phyloP scores from a whole-genome alignment of 441 rosid genomes.

The Gossypium gossypioides region DNA sequence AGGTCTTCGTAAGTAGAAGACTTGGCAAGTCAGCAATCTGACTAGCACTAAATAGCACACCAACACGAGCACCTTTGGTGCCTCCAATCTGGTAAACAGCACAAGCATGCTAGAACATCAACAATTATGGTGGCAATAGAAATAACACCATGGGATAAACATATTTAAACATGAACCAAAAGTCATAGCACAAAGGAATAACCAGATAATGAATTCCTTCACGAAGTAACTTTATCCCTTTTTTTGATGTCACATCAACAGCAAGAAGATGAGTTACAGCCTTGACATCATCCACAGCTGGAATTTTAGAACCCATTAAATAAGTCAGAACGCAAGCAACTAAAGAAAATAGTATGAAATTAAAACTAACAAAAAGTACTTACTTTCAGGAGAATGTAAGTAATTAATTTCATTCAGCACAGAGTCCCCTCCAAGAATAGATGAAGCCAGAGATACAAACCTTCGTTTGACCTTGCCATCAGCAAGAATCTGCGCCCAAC shows the following conservation, averaged over 20 bases:
- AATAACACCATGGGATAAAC: conserved; percentile 9
- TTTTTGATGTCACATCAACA: conserved; percentile 62
- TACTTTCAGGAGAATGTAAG: conserved; percentile 85
- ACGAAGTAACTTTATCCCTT: conserved; percentile 71
- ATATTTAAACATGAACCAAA: conserved; percentile 4
- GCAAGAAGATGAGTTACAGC: conserved; percentile 91
- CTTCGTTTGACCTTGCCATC: conserved; percentile 62
- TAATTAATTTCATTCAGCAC: background rate
- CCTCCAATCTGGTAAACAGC: conserved; percentile 57
- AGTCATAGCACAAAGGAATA: conserved; percentile 16
- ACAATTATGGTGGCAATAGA: conserved; percentile 6
- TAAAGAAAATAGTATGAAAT: background rate
- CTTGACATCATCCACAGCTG: conserved; percentile 80
- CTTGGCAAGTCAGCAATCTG: conserved; percentile 40
- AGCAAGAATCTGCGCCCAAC: conserved; percentile 49
- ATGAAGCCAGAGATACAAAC: conserved; percentile 58
- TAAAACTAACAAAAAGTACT: conserved; percentile 22
- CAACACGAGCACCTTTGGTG: conserved; percentile 71
- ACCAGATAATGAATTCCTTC: conserved; percentile 93
- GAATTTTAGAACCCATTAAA: conserved; percentile 21
- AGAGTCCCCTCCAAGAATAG: conserved; percentile 33
- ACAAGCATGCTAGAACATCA: conserved; percentile 15
- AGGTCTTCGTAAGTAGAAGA: conserved; percentile 57
- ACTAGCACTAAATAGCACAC: conserved; percentile 63
- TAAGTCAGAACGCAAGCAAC: conserved; percentile 17